Evolutionary conservation across 2,329 filamentous ascomycete species (phyloP), one percentile per base, ranked within the genome.

Genomic region (Alternaria hordeiaustralica): DNA sequence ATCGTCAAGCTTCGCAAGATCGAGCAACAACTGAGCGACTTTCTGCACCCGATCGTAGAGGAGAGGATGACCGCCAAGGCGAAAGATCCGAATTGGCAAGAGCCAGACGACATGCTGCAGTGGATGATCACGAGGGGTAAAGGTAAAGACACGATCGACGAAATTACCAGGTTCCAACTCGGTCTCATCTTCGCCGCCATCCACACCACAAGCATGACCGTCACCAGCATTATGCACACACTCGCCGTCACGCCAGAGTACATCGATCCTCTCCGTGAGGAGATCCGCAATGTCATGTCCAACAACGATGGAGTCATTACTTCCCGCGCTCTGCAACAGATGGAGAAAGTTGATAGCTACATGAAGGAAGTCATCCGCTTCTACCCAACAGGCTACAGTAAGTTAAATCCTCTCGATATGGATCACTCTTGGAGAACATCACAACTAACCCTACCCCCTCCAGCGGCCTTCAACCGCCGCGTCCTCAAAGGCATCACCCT

Each of bases 401-500:
- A 58, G 71, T 65, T 15, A 11, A 12, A 23, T 0, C 3, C 11
- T 20, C 2, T 21, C 6, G 9, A 18, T 18, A 0, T 23, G 7
- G 7, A 15, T 11, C 8, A 10, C 20, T 12, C 8, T 51, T 11
- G n/a, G 15, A 8, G 8, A 23, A 41, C 0, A 41, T 12, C 5
- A 7, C 25, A 33, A 21, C 20, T 30, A 26, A 55, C 18, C 21
- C 53, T 5, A 36, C n/a, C 36, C 10, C 23, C 13, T 18, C 10
- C 41, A 74, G 71, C 79, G 1, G 82, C 85, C 3, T 87, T 87
- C 74, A 72, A 75, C 23, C 84, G 86, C 62, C 85, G 84, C 65
- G 85, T 86, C 10, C 75, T 85, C 36, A 81, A 83, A 67, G 79
- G 83, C 5, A 81, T 88, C 68, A 82, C 82, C 3, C 83, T 88